Conservation (phyloP, 345 rosid species). For the Adansonia digitata region DNA sequence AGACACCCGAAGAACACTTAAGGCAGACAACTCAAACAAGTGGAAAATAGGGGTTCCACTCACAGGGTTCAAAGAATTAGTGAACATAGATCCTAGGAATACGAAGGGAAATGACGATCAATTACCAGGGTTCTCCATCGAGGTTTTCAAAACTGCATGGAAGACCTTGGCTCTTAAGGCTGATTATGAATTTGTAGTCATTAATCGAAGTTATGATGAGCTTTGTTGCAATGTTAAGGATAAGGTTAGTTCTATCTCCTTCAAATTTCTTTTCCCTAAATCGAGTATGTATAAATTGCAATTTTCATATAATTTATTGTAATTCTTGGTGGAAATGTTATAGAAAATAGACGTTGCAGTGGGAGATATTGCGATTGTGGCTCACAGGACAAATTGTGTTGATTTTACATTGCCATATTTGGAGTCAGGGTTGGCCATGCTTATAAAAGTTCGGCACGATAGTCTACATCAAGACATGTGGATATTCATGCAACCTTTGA, state of each 20-base stretch:
- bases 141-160: conserved; percentile 33
- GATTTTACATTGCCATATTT: conserved; percentile 43
- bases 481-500: conserved; percentile 43
- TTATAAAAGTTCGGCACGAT: conserved; percentile 19
- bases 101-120: neutral
- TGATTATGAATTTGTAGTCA: conserved; percentile 15
- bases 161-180: neutral
- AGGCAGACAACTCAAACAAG: conserved; percentile 16
- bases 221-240: too few species aligned
- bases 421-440: conserved; percentile 31
- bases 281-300: neutral
- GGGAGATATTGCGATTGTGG: conserved; percentile 28
- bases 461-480: conserved; percentile 18
- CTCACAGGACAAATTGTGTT: conserved; percentile 11
- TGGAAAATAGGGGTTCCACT: conserved; percentile 31
- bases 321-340: neutral
- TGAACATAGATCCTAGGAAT: conserved; percentile 11
- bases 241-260: conserved; percentile 7
- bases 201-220: conserved; percentile 21
- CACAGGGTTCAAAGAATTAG: conserved; percentile 31
- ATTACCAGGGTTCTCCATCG: conserved; percentile 27
- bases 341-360: conserved; percentile 23
- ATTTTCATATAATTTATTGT: neutral
- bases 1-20: neutral
- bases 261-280: neutral